phyloP scores from a whole-genome alignment of 2,329 filamentous ascomycete species.

The Scopulariopsis brevicaulis region DNA sequence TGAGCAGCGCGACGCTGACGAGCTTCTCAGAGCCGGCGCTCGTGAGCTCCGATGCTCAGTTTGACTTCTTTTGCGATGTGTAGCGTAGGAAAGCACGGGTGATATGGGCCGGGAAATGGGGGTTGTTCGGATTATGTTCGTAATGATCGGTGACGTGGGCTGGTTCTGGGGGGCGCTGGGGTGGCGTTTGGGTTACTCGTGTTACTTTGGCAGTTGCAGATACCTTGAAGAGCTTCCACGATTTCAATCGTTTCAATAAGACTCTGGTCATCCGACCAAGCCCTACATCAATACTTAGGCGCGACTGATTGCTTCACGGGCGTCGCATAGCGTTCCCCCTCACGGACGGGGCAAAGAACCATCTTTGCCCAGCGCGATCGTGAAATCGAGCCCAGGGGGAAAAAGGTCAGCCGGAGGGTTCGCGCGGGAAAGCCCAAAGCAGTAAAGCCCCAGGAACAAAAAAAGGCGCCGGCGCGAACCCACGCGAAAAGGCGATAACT shows the following conservation, averaged over 20 bases:
- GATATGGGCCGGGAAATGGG: background rate
- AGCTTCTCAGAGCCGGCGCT: constrained; percentile 15
- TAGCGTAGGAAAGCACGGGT: constrained; percentile 6
- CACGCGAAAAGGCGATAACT: background rate
- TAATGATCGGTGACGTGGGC: background rate
- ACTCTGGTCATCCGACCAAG: too few relatives aligned
- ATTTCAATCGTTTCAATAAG: background rate
- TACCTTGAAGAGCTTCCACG: background rate
- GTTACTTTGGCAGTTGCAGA: background rate
- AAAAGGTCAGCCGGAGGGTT: background rate
- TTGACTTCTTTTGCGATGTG: constrained; percentile 34
- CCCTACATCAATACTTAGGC: too few relatives aligned
- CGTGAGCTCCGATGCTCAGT: constrained; percentile 27
- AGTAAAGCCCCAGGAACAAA: background rate
- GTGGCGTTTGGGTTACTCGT: background rate
- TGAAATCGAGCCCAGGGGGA: background rate
- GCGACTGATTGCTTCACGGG: too few relatives aligned
- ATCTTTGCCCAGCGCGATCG: too few relatives aligned
- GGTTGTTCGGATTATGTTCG: background rate
- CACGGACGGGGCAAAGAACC: too few relatives aligned
- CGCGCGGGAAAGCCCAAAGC: background rate
- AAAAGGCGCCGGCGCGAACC: background rate
- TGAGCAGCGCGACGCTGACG: constrained; percentile 8
- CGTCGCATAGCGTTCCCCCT: too few relatives aligned
- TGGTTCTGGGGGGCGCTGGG: background rate